Evolutionary conservation across 1,284 basidiomycete species (phyloP).

Genomic region (Golubevia pallescens): DNA sequence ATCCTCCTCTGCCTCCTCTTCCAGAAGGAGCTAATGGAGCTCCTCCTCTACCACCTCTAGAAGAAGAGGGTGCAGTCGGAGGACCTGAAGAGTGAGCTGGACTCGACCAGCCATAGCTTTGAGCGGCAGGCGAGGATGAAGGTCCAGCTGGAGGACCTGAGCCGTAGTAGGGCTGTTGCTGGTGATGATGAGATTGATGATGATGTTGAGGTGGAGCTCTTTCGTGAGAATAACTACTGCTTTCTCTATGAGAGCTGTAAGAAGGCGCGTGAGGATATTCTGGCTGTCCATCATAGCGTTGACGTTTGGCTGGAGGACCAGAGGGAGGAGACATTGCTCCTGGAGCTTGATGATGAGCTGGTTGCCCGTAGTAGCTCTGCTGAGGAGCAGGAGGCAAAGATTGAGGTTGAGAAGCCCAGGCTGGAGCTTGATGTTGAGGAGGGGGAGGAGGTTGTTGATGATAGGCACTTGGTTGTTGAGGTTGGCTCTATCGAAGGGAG

Average conservation of each 20-base stretch:
- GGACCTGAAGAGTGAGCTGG: background rate
- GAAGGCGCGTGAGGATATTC: background rate
- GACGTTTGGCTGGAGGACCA: conserved; percentile 12
- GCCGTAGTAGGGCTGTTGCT: background rate
- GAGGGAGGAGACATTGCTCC: background rate
- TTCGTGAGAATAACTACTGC: background rate
- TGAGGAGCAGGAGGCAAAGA: conserved; percentile 13
- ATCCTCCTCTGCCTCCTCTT: background rate
- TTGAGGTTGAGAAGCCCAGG: conserved; percentile 1
- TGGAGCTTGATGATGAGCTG: conserved; percentile 3
- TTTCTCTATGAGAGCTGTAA: background rate
- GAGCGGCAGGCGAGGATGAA: background rate
- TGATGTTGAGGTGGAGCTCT: background rate
- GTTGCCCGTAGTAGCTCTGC: conserved; percentile 11
- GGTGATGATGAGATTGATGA: background rate
- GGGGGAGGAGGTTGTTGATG: background rate
- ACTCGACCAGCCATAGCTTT: background rate
- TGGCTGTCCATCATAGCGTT: conserved; percentile 7
- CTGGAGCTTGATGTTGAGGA: background rate
- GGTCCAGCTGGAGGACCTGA: background rate
- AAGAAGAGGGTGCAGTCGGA: background rate
- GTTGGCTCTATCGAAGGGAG: background rate
- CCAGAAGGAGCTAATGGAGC: background rate
- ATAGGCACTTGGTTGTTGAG: conserved; percentile 1
- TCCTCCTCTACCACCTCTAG: background rate